phyloP scores from a whole-genome alignment of 768 basidiomycete species.

The Termitomyces sp. region DNA sequence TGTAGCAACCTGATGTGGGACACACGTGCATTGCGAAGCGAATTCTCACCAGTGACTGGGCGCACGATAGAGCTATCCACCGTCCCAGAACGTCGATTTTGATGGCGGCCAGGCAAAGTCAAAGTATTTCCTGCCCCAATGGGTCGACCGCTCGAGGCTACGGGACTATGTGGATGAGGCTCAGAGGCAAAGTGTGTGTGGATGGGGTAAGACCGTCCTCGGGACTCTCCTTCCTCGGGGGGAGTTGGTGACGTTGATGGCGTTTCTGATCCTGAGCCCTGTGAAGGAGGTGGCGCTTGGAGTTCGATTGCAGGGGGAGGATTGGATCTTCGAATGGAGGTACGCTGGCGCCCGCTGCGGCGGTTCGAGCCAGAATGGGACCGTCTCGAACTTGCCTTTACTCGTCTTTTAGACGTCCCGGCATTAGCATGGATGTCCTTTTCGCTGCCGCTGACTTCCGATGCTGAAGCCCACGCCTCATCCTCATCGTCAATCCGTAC shows the following conservation, averaged over 20 bases:
- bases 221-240: conserved; percentile 2
- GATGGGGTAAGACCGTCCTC: conserved; percentile 6
- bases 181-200: not conserved
- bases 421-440: not conserved
- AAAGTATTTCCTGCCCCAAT: not conserved
- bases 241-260: conserved; percentile 6
- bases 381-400: conserved; percentile 6
- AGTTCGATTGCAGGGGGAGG: conserved; percentile 1
- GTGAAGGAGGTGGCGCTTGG: not conserved
- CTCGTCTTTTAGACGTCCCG: conserved; percentile 6
- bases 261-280: not conserved
- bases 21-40: conserved; percentile 27
- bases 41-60: conserved; percentile 22
- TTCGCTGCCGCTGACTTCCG: conserved; percentile 39
- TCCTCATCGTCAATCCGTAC: conserved; percentile 44
- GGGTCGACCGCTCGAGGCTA: not conserved
- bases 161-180: not conserved
- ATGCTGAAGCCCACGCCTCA: conserved; percentile 68
- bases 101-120: not conserved
- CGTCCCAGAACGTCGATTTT: conserved; percentile 10
- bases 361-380: conserved; percentile 9
- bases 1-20: conserved; percentile 28
- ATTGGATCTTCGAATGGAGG: conserved; percentile 11
- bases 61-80: conserved; percentile 11
- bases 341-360: conserved; percentile 7